These are phyloP conservation scores for Eucalyptus globulus DNA, from an alignment of 345 rosid genomes.

Conservation along the genomic window DNA sequence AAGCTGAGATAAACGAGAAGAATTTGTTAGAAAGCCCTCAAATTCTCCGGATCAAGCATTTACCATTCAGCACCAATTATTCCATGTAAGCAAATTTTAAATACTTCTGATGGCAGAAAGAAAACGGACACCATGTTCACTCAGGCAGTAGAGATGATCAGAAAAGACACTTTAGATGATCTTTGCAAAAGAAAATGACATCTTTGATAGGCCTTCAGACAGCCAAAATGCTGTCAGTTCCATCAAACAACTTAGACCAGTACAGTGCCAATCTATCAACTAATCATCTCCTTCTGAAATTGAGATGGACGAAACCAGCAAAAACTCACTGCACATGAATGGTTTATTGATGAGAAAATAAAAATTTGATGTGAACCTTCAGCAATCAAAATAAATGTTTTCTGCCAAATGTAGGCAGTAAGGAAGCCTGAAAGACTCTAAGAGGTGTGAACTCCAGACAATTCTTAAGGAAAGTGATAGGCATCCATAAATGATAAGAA, in stretches of 20 bases:
- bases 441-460: not conserved
- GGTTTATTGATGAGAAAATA: not conserved
- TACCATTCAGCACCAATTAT: not conserved
- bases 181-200: not conserved
- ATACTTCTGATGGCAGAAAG: not conserved
- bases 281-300: not conserved
- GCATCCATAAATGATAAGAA: not conserved
- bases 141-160: not conserved
- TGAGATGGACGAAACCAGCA: not conserved
- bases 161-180: not conserved
- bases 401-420: not conserved
- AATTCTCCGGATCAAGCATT: not conserved
- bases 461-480: not conserved
- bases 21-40: not conserved
- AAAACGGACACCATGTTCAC: not conserved
- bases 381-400: not conserved
- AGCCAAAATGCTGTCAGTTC: not conserved
- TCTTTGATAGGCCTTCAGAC: not conserved
- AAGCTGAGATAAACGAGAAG: slow-evolving; percentile 25
- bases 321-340: not conserved
- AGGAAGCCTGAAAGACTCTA: not conserved
- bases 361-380: not conserved
- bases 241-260: not conserved
- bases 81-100: not conserved
- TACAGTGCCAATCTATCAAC: not conserved